Base-by-base conservation (phyloP, 78 protist species). In the Dictyostelium citrinum region DNA sequence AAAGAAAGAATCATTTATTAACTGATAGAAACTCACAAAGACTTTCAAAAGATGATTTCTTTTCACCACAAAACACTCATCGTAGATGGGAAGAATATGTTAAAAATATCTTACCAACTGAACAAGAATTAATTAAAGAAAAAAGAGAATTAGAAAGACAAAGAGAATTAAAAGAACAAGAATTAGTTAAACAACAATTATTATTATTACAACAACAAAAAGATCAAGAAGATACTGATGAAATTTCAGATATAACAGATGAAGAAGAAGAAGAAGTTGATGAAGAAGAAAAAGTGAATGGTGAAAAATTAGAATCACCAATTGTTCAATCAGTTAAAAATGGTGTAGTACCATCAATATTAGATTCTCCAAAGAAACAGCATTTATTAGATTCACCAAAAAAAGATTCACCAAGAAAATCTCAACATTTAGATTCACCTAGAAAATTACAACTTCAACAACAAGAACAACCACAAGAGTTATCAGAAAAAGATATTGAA, bases 51-150 rank as follows among this genome's bases (percentile, higher is more conserved):
- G 75, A 81, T 60, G 75, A 60, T n/a, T 81, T 60, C 29, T 81
- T 55, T 33, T 60, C 71, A n/a, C 9, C 35, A 14, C 75, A 31
- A 20, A 81, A 37, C 24, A 81, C 76, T 16, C 14, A 22, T n/a
- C 17, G 41, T 10, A 35, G 71, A 81, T 81, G 71, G 71, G 55
- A 60, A n/a, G 85, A 81, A 37, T 81, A 81, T 81, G 85, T 60
- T 60, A 81, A 81, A 60, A 81, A 70, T 16, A 17, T 81, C 11
- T 61, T 81, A 81, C 85, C 85, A 60, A 60, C 71, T 37, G 85
- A 81, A n/a, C 75, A 37, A 37, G 85, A 51, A 37, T n/a, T 35
- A 9, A 31, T 60, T 55, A 60, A 60, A n/a, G n/a, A 35, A 22
- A 81, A 60, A 14, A 81, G 39, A 37, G 83, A 60, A 60, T 17